These are phyloP conservation scores for Pichia ethanolica DNA, from an alignment of 805 yeast species.

Conservation along the genomic window DNA sequence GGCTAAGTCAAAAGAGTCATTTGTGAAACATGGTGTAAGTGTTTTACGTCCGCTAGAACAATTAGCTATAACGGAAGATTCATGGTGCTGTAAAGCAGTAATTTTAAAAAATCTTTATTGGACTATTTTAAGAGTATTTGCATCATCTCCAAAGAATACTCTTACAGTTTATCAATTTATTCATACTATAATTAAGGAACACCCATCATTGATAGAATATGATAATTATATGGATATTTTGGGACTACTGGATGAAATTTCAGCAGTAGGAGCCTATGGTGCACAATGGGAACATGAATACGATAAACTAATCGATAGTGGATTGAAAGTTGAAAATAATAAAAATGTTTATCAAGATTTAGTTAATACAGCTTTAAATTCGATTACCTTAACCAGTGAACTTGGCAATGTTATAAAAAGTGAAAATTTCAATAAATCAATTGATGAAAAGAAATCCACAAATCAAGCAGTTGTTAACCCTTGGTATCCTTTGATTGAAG, in stretches of 20 bases:
- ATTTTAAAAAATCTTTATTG: constrained; percentile 37
- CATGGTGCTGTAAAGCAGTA: constrained; percentile 35
- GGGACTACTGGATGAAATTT: constrained; percentile 70
- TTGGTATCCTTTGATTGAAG: constrained; percentile 64
- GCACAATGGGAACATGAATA: constrained; percentile 67
- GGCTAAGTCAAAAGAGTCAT: constrained; percentile 31
- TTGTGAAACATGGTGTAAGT: constrained; percentile 37
- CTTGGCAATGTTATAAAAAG: constrained; percentile 33
- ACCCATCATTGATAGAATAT: constrained; percentile 33
- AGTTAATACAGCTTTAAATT: constrained; percentile 51
- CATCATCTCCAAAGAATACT: constrained; percentile 36
- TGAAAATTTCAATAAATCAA: constrained; percentile 24
- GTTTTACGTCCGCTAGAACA: constrained; percentile 43
- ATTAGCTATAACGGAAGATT: constrained; percentile 34
- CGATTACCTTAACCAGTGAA: constrained; percentile 53
- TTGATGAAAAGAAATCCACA: constrained; percentile 22
- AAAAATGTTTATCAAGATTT: constrained; percentile 46
- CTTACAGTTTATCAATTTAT: constrained; percentile 40
- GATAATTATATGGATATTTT: constrained; percentile 56
- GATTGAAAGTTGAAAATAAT: constrained; percentile 33
- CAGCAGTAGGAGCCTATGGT: constrained; percentile 75
- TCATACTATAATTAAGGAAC: constrained; percentile 30
- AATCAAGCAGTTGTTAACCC: constrained; percentile 20
- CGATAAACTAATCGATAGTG: constrained; percentile 36
- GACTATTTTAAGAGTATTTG: constrained; percentile 40